Base-by-base conservation (phyloP, 2,329 filamentous ascomycete genomes). In the Verticillium tricorpus region DNA sequence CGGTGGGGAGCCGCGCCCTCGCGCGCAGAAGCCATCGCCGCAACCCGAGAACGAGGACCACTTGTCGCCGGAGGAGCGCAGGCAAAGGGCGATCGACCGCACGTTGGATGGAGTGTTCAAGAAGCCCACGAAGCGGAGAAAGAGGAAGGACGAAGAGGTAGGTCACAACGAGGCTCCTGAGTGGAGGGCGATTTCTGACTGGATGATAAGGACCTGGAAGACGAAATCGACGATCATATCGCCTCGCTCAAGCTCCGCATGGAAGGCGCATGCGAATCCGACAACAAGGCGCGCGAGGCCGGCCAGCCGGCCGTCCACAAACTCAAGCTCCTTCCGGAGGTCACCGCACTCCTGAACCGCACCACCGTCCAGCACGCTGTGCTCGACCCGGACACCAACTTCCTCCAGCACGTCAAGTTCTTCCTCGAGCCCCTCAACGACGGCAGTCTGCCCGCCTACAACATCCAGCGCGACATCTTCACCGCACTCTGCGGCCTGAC, bases 361-460 rank as follows among this genome's bases (percentile, higher is more conserved):
- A 96, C 94, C 75, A 92, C 91, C 60, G 86, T 94, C 32, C 91
- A 91, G 71, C 84, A 92, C 68, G 90, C 91, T 34, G 88, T 98
- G 58, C 87, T 97, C 50, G 94, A 97, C 68, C 94, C 94, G 0
- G 95, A 99, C 71, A 96, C 90, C 72, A 97, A 98, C 78, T 90
- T 99, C 65, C 81, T 99, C 45, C 92, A 96, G 76, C 91, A 93
- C 15, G 92, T 99, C 71, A 93, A 94, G 72, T 98, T 96, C 83
- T 98, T 98, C 83, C 85, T 99, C 25, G 95, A 99, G 74, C 95
- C 95, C 1, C 84, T 98, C 56, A 93, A 94, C 69, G 94, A 98
- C 72, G 95, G 94, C 62, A 94, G 92, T 64, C 84, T 99, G 58
- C 95, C 95, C 0, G 94, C 95, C 34, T 99, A 97, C 79, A 95